A percentile compares a stretch with the other conserved stretches of the same genome.
Conservation (phyloP, 108 stramenopile genomes). For the Skeletonema menzelii region DNA sequence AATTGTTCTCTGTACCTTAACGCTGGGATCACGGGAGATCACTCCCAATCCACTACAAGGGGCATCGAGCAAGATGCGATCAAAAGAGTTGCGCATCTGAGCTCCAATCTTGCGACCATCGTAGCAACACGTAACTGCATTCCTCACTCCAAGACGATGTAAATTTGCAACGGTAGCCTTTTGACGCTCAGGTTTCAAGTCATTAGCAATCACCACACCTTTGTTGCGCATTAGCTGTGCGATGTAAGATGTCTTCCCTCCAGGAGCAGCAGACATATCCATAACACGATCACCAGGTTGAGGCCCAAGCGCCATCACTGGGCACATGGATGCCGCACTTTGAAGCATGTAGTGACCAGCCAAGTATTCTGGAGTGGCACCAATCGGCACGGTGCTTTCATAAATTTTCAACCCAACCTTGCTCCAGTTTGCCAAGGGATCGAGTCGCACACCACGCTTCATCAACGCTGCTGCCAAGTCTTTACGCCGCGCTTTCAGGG, state of each 20-base stretch:
- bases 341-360: constrained; percentile 99
- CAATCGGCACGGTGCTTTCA: constrained; percentile 96
- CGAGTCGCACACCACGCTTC: constrained; percentile 96
- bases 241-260: constrained; percentile 97
- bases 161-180: constrained; percentile 98
- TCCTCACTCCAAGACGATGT: constrained; percentile 96
- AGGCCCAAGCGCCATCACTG: constrained; percentile 94
- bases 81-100: constrained; percentile 88
- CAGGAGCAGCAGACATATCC: constrained; percentile 98
- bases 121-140: constrained; percentile 90
- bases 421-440: constrained; percentile 97
- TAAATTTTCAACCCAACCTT: constrained; percentile 98
- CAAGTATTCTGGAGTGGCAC: constrained; percentile 99
- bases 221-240: constrained; percentile 98
- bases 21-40: constrained; percentile 95
- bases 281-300: constrained; percentile 94
- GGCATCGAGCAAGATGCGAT: constrained; percentile 96
- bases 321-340: constrained; percentile 97
- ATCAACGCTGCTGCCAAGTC: constrained; percentile 96
- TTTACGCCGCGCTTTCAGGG: constrained; percentile 96
- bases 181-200: constrained; percentile 92
- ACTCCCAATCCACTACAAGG: constrained; percentile 99
- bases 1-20: constrained; percentile 95
- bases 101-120: constrained; percentile 93
- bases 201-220: constrained; percentile 96